Evolutionary conservation across 129 eudicot species (phyloP).

Genomic region (Centrapalus pauciflorus): DNA sequence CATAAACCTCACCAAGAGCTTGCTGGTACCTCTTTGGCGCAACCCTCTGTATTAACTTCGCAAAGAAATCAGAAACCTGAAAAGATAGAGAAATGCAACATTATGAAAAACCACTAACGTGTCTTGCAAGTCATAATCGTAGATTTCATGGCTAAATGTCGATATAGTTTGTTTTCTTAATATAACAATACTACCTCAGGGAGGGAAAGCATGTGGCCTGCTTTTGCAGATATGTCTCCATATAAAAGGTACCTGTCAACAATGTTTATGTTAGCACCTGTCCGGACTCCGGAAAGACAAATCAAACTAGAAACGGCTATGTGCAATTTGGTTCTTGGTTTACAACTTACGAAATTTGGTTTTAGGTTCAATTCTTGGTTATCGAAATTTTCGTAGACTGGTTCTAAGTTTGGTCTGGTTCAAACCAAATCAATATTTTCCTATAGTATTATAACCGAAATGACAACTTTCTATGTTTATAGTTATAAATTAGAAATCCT

Average conservation of each 20-base stretch:
- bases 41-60: conserved; percentile 91
- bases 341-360: too few species aligned
- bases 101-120: background rate
- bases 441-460: too few species aligned
- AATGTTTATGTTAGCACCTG: background rate
- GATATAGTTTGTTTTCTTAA: background rate
- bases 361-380: too few species aligned
- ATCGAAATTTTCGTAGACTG: too few species aligned
- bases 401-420: too few species aligned
- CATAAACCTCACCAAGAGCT: conserved; percentile 86
- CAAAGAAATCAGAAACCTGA: conserved; percentile 85
- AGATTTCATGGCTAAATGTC: background rate
- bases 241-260: conserved; percentile 75
- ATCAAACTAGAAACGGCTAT: too few species aligned
- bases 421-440: too few species aligned
- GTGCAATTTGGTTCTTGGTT: too few species aligned
- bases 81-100: conserved; percentile 5
- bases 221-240: conserved; percentile 83
- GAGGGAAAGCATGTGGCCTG: conserved; percentile 73
- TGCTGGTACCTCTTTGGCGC: conserved; percentile 97
- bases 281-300: background rate
- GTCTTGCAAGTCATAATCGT: background rate
- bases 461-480: too few species aligned
- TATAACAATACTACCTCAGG: conserved; percentile 60
- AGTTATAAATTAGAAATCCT: too few species aligned